Base-by-base conservation (phyloP, 495 filamentous ascomycete species). In the Penicillium antarcticum region DNA sequence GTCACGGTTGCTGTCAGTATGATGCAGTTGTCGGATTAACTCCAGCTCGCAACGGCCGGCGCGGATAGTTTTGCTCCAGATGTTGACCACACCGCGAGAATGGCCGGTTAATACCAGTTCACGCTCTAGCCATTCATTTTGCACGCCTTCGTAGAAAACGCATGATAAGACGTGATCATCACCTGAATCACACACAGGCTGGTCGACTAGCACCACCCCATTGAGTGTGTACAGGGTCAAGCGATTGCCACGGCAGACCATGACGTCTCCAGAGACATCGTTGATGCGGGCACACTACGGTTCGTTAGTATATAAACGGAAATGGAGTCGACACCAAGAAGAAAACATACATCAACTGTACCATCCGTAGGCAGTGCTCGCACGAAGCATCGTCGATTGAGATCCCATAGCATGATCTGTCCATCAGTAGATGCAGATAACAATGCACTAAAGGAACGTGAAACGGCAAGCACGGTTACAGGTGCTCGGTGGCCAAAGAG, bases 91-190 rank as follows among this genome's bases (percentile, higher is more conserved):
- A 0, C 94, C 94, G 41, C 85, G 70, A 61, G 78, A 76, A 59
- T 97, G 95, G 0, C 94, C 94, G 0, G 92, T 97, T 42, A 98
- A 88, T 31, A 97, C 69, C 32, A 98, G 73, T 31, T 88, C 84
- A 32, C 87, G 84, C 72, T 95, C 91, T 0, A 95, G 76, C 88
- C 92, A 97, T 73, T 96, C 94, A 56, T 91, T 96, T 0, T 87
- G 86, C 1, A 83, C 78, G 0, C 94, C 94, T 66, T 98, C 92
- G 73, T 97, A 97, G 67, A 95, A 96, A 11, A 91, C 88, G 56
- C 91, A 96, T 13, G 84, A 84, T 32, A 86, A 71, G 8, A 97
- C 80, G 29, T 71, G 80, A 53, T 94, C 89, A 29, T 94, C 91
- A 10, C 70, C 70, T 7, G 83, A 80, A 4, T 83, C 80, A 47